Evolutionary conservation across 805 yeast species (phyloP).

Genomic region (Starmerella riodocensis): DNA sequence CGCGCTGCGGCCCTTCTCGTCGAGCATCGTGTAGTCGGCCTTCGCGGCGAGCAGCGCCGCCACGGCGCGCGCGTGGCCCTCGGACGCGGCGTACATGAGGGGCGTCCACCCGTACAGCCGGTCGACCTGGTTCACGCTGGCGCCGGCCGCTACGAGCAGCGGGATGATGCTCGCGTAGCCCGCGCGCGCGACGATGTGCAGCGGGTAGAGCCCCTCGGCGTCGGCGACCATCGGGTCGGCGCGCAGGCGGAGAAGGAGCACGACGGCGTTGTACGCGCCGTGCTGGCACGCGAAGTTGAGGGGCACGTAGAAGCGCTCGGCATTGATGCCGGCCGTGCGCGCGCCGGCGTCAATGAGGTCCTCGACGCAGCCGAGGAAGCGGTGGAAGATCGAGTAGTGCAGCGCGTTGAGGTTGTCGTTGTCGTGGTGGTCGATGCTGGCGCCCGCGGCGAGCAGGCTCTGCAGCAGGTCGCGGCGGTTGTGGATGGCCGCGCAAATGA

Average conservation of each 20-base stretch:
- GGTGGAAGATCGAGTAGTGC: slow-evolving; percentile 59
- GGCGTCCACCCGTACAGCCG: slow-evolving; percentile 91
- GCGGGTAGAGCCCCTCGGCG: slow-evolving; percentile 74
- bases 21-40: slow-evolving; percentile 54
- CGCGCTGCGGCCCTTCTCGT: slow-evolving; percentile 70
- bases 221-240: slow-evolving; percentile 38
- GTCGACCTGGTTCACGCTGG: slow-evolving; percentile 65
- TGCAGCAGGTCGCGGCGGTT: slow-evolving; percentile 35
- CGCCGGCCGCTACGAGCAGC: slow-evolving; percentile 40
- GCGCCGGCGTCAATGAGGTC: slow-evolving; percentile 39
- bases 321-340: slow-evolving; percentile 26
- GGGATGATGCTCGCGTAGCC: slow-evolving; percentile 63
- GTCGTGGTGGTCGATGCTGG: slow-evolving; percentile 28
- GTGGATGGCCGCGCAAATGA: slow-evolving; percentile 68
- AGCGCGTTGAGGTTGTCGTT: slow-evolving; percentile 56
- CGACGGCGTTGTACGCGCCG: slow-evolving; percentile 61
- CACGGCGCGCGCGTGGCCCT: slow-evolving; percentile 65
- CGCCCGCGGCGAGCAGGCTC: slow-evolving; percentile 32
- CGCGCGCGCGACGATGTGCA: slow-evolving; percentile 77
- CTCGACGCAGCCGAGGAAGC: slow-evolving; percentile 43
- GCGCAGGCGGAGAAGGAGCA: slow-evolving; percentile 39
- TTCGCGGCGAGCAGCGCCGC: slow-evolving; percentile 56
- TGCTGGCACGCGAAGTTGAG: slow-evolving; percentile 78
- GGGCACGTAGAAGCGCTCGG: slow-evolving; percentile 38
- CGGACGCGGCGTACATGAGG: slow-evolving; percentile 74